Evolutionary conservation across 805 yeast species (phyloP), one percentile per base, ranked within the genome.

Genomic region (Candida taoyuanica): DNA sequence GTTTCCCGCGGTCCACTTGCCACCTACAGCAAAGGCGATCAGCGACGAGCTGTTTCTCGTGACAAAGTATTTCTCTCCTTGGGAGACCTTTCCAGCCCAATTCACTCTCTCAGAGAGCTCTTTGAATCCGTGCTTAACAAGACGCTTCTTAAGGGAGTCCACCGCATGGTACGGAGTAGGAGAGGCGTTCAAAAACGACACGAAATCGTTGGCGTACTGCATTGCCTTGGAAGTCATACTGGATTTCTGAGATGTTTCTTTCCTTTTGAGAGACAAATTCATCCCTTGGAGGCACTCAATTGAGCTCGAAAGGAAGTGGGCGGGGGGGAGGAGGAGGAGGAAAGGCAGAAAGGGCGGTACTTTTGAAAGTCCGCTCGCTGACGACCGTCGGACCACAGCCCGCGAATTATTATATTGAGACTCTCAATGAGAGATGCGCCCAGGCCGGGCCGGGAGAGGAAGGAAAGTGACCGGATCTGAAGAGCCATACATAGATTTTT

Each of bases 101-200:
- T 67, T 58, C 9, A 71, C 67, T 31, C 86, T 71, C 61, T 91
- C 98, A 17, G 74, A 67, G 19, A 93, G 60, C 59, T 84, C 93
- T 9, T 56, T 58, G 57, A 86, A 91, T 0, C 95, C 95, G n/a
- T 76, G 73, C 3, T 61, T 57, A 3, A 57, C 39, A 24, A 91
- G 68, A 35, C 67, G 62, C n/a, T 59, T 48, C 52, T 81, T 81
- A 31, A 80, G 77, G 18, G 74, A 72, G 34, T 74, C 72, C 7
- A 89, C 95, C 1, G 88, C 96, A 61, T 93, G 98, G 60, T 88
- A 91, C 0, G 98, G 98, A 0, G 98, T 81, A 14, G 96, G 98
- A 0, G 95, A 82, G 4, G 72, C 68, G 63, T 87, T 87, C 44
- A 93, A 81, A 56, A 83, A 91, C 31, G 75, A 69, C 34, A 89